phyloP scores from a whole-genome alignment of 768 basidiomycete species.

The Lactarius psammicola region DNA sequence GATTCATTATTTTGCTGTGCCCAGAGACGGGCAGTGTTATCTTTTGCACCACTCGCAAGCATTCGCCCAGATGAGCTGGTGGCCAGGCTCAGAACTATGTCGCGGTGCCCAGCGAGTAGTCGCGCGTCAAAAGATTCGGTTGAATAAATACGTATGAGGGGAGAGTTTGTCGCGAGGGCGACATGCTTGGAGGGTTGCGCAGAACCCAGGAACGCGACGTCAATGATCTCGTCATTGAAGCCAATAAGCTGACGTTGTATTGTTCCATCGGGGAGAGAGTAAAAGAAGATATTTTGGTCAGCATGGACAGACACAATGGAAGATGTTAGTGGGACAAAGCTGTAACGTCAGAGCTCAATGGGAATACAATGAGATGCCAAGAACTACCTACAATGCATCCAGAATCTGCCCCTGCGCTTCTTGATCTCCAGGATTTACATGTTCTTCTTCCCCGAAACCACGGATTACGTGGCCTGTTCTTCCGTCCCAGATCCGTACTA shows the following conservation, averaged over 20 bases:
- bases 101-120: constrained; percentile 83
- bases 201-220: constrained; percentile 71
- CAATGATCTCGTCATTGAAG: constrained; percentile 98
- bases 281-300: constrained; percentile 95
- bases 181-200: constrained; percentile 54
- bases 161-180: constrained; percentile 97
- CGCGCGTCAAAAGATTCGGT: constrained; percentile 74
- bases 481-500: constrained; percentile 83
- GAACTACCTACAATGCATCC: constrained; percentile 65
- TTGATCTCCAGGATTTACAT: constrained; percentile 49
- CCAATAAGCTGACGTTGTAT: constrained; percentile 85
- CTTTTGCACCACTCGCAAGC: constrained; percentile 92
- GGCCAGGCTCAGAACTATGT: constrained; percentile 88
- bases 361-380: constrained; percentile 2
- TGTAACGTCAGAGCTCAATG: constrained; percentile 35
- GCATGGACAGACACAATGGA: constrained; percentile 83
- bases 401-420: constrained; percentile 86
- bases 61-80: constrained; percentile 61
- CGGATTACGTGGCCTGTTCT: constrained; percentile 60
- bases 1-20: constrained; percentile 39
- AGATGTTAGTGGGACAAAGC: constrained; percentile 64
- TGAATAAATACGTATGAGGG: constrained; percentile 88
- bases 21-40: constrained; percentile 87
- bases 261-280: constrained; percentile 66
- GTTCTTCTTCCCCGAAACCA: constrained; percentile 52